Evolutionary conservation across 306 rosid species (phyloP).

Genomic region (Castanea crenata): DNA sequence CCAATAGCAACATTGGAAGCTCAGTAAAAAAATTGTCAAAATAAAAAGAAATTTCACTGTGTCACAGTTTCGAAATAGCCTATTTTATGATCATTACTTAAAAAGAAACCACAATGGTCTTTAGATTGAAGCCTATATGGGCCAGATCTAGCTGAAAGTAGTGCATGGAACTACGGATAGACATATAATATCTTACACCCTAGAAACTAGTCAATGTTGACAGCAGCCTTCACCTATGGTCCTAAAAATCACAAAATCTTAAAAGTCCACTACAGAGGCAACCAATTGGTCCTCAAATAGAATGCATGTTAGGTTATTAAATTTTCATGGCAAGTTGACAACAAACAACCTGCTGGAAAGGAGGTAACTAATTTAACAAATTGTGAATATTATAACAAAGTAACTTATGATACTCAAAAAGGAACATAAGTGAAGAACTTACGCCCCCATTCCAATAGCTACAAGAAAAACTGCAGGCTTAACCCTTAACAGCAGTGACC

Average conservation of each 20-base stretch:
- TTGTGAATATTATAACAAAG: slow-evolving; percentile 7
- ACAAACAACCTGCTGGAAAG: background rate
- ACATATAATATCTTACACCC: background rate
- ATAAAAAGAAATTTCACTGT: background rate
- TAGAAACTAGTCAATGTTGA: background rate
- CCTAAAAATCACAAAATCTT: slow-evolving; percentile 3
- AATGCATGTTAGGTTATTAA: too few relatives aligned
- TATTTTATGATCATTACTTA: background rate
- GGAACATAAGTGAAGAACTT: slow-evolving; percentile 26
- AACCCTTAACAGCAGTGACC: slow-evolving; percentile 74
- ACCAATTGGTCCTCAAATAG: background rate
- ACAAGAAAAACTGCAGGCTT: slow-evolving; percentile 74
- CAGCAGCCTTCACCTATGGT: background rate
- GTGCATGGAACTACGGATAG: background rate
- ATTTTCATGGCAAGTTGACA: background rate
- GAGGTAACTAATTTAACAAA: background rate
- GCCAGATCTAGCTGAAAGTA: background rate
- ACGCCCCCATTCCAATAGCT: slow-evolving; percentile 91
- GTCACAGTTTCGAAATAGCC: background rate
- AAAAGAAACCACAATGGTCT: background rate
- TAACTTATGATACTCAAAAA: slow-evolving; percentile 2
- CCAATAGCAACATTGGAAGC: background rate
- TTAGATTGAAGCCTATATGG: slow-evolving; percentile 2
- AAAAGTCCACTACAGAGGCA: background rate
- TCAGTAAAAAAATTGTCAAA: background rate